Evolutionary conservation across 441 rosid species (phyloP).

Genomic region (Brassica balearica): DNA sequence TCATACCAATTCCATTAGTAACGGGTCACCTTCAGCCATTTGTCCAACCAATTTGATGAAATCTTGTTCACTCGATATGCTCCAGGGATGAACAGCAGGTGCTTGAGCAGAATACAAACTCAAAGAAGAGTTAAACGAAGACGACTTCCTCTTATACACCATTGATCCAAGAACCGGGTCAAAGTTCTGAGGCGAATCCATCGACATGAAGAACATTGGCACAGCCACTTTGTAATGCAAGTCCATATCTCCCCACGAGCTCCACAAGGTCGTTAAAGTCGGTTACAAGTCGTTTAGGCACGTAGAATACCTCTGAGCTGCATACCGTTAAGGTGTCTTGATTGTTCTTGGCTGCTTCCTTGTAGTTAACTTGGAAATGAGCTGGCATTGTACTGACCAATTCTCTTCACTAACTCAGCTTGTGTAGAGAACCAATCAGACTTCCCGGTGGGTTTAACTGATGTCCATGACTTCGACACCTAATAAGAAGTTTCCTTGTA

Average conservation of each 20-base stretch:
- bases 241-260: conserved; percentile 70
- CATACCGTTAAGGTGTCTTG: conserved; percentile 62
- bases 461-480: conserved; percentile 85
- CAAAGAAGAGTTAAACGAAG: conserved; percentile 56
- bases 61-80: conserved; percentile 78
- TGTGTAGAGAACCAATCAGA: conserved; percentile 75
- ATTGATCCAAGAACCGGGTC: conserved; percentile 70
- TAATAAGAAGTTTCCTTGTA: conserved; percentile 31
- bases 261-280: conserved; percentile 83
- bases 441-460: conserved; percentile 54
- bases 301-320: conserved; percentile 85
- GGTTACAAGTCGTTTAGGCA: conserved; percentile 60
- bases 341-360: conserved; percentile 62
- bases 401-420: conserved; percentile 69
- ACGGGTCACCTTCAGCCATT: conserved; percentile 96
- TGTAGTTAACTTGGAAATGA: conserved; percentile 89
- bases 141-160: conserved; percentile 68
- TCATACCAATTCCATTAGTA: conserved; percentile 84
- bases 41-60: conserved; percentile 80
- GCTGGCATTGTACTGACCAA: conserved; percentile 79
- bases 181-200: conserved; percentile 82
- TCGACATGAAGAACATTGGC: conserved; percentile 87
- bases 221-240: conserved; percentile 85
- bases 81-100: conserved; percentile 91
- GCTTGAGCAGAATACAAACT: conserved; percentile 73